These are phyloP conservation scores for Mycosarcoma maydis DNA, from an alignment of 1,284 basidiomycete genomes.

Conservation along the genomic window DNA sequence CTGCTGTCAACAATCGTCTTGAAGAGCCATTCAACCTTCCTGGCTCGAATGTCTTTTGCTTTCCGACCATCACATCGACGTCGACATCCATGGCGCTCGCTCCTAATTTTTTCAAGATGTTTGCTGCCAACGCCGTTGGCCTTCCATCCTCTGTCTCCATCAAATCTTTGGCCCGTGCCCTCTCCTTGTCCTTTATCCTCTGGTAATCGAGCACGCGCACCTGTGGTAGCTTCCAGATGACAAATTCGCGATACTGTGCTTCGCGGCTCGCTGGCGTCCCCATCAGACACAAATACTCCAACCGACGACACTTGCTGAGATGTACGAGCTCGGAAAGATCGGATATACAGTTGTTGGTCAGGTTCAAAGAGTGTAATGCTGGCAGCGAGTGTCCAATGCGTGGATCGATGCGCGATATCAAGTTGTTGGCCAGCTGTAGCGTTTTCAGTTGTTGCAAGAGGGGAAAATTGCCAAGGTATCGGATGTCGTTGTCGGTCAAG, in stretches of 20 bases:
- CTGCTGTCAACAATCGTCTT: conserved; percentile 85
- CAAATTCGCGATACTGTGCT: conserved; percentile 95
- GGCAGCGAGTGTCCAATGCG: conserved; percentile 84
- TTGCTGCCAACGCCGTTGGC: conserved; percentile 68
- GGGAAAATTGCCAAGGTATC: conserved; percentile 85
- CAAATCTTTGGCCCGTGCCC: conserved; percentile 48
- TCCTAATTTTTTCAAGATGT: conserved; percentile 74
- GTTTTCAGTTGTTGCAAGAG: conserved; percentile 81
- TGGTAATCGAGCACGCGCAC: conserved; percentile 96
- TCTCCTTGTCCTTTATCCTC: conserved; percentile 85
- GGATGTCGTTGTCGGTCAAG: conserved; percentile 93
- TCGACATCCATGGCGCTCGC: conserved; percentile 70
- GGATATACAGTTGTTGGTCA: conserved; percentile 70
- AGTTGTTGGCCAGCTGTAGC: conserved; percentile 86
- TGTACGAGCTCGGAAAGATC: conserved; percentile 85
- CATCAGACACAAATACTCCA: conserved; percentile 83
- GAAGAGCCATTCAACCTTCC: conserved; percentile 63
- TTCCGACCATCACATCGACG: conserved; percentile 62
- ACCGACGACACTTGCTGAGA: conserved; percentile 78
- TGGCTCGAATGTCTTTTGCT: conserved; percentile 71
- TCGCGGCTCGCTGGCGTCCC: conserved; percentile 92
- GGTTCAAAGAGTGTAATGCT: conserved; percentile 77
- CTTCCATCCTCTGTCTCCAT: conserved; percentile 57
- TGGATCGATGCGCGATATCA: conserved; percentile 81
- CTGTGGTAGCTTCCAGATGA: conserved; percentile 70